Evolutionary conservation across 257 asterid genomes (phyloP).

Genomic region (Linderniella brevidens): DNA sequence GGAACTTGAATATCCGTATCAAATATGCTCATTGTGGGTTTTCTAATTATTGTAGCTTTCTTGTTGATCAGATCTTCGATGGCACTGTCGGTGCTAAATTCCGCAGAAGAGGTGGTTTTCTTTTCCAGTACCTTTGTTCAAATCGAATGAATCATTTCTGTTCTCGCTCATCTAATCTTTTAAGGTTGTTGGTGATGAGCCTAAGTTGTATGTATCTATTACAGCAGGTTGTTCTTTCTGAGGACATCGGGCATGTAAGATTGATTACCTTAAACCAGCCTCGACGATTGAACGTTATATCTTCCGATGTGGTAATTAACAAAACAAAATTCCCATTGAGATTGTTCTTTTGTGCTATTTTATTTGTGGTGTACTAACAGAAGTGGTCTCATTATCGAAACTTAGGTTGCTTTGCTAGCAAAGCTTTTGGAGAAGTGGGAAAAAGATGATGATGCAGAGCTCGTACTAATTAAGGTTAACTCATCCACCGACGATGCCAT

Average conservation of each 20-base stretch:
- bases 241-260: conserved; percentile 56
- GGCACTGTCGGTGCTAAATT: conserved; percentile 29
- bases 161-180: conserved; percentile 2
- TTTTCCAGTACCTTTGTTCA: conserved; percentile 5
- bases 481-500: background rate
- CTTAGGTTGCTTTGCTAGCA: conserved; percentile 60
- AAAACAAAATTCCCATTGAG: conserved; percentile 3
- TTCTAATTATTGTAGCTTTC: no score
- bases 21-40: no score
- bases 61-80: conserved; percentile 11
- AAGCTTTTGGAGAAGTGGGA: conserved; percentile 83
- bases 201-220: conserved; percentile 2
- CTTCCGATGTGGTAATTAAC: conserved; percentile 58
- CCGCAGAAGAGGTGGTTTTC: conserved; percentile 40
- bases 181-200: conserved; percentile 2
- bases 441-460: conserved; percentile 53
- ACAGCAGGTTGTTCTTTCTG: conserved; percentile 53
- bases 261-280: conserved; percentile 72
- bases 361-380: conserved; percentile 3
- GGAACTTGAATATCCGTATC: no score
- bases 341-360: background rate
- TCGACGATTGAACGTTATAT: conserved; percentile 64
- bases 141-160: background rate
- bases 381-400: conserved; percentile 4
- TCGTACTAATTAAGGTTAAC: conserved; percentile 60